Evolutionary conservation across 768 basidiomycete species (phyloP), one percentile per base, ranked within the genome.

Genomic region (Leccinum subtestaceum): DNA sequence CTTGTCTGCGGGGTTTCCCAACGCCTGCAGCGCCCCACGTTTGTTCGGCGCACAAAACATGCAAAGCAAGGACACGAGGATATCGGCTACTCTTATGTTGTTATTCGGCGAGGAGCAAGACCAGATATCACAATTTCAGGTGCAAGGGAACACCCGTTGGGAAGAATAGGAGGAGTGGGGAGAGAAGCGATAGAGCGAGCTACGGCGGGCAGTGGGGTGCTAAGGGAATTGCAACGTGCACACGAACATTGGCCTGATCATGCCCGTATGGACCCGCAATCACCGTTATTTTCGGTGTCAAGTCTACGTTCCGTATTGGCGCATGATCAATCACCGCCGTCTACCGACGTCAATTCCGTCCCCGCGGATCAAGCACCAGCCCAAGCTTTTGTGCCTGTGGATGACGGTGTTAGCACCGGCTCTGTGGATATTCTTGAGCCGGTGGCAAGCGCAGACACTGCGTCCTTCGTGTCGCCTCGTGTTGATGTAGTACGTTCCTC

Each of bases 11-110:
- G 89, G 17, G 97, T 95, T 74, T 83, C 85, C 8, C 96, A 98
- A 69, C 85, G 94, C 52, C 75, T 96, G 45, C 92, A 95, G 69
- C 83, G 92, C 23, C 95, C 96, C 10, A 75, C 80, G 10, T 97
- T 97, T 73, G 80, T 95, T 40, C 87, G 93, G 29, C 81, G 78
- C 59, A 98, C 95, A 19, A 98, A 97, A 71, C 93, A 96, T 71
- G 87, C 89, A 23, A 84, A 82, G 25, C 73, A 82, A 32, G 94
- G 93, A 2, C 91, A 95, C 62, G 94, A 96, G 72, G 90, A 96
- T 64, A 82, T 86, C 36, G 85, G 83, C 34, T 98, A 95, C 71
- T 92, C 93, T 17, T 99, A 99, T 70, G 83, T 97, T 51, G 90
- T 94, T 31, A 81, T 99, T 56, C 86, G 86, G 32, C 81, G 93